These are phyloP conservation scores for Colletotrichum liaoningense DNA, from an alignment of 2,329 filamentous ascomycete species.

Conservation along the genomic window DNA sequence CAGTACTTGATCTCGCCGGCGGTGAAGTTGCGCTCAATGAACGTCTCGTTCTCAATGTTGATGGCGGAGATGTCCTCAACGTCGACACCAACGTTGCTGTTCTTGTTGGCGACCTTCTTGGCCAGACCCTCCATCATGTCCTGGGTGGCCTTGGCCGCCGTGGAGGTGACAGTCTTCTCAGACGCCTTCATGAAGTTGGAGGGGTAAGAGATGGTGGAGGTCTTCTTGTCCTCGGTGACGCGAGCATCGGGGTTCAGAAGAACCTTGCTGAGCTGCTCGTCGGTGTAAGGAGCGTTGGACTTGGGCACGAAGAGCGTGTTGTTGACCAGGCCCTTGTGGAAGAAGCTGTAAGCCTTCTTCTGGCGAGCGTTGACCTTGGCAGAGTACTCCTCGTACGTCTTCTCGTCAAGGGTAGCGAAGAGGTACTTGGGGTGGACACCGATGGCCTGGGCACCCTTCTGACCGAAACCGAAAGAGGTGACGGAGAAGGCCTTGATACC, in stretches of 20 bases:
- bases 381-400: constrained; percentile 85
- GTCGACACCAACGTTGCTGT: constrained; percentile 91
- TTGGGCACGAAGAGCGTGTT: constrained; percentile 98
- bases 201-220: constrained; percentile 80
- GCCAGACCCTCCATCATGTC: constrained; percentile 84
- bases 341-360: constrained; percentile 99
- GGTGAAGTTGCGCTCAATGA: constrained; percentile 96
- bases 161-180: constrained; percentile 62
- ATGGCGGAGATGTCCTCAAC: constrained; percentile 89
- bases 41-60: constrained; percentile 94
- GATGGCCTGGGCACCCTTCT: constrained; percentile 98
- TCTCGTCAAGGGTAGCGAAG: constrained; percentile 90
- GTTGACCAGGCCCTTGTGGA: constrained; percentile 98
- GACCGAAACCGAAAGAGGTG: constrained; percentile 98
- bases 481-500: constrained; percentile 99
- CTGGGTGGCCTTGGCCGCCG: constrained; percentile 72
- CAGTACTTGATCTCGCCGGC: constrained; percentile 87
- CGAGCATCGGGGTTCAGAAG: constrained; percentile 95
- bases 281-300: constrained; percentile 87
- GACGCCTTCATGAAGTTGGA: constrained; percentile 74
- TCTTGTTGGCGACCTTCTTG: constrained; percentile 66
- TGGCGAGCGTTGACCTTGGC: constrained; percentile 91
- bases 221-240: constrained; percentile 88
- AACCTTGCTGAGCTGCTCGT: constrained; percentile 86
- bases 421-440: constrained; percentile 97